phyloP scores from a whole-genome alignment of 345 rosid genomes.

The Odontarrhena argentea region DNA sequence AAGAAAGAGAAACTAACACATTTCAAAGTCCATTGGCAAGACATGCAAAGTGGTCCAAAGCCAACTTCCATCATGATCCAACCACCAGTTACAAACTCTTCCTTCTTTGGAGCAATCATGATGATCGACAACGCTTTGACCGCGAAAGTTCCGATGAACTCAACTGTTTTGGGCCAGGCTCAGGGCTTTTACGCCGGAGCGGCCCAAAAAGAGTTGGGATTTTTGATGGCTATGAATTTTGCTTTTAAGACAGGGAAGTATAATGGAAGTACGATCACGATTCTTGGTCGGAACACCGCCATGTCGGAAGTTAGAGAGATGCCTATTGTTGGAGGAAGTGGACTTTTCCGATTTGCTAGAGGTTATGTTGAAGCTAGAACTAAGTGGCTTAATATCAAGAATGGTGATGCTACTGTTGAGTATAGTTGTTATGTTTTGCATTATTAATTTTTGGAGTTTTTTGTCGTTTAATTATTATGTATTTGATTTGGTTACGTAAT shows the following conservation, averaged over 20 bases:
- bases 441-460: constrained; percentile 44
- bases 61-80: constrained; percentile 53
- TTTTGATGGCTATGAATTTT: constrained; percentile 73
- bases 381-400: constrained; percentile 39
- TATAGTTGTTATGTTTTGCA: constrained; percentile 60
- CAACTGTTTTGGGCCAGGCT: constrained; percentile 66
- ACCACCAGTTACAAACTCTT: constrained; percentile 41
- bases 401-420: constrained; percentile 54
- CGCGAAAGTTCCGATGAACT: constrained; percentile 51
- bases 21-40: constrained; percentile 71
- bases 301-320: constrained; percentile 61
- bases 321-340: constrained; percentile 80
- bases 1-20: constrained; percentile 66
- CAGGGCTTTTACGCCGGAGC: constrained; percentile 73
- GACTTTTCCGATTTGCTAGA: constrained; percentile 73
- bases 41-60: constrained; percentile 52
- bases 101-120: constrained; percentile 51
- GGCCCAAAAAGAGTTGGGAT: constrained; percentile 54
- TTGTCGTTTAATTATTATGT: neutral
- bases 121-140: constrained; percentile 78
- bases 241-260: constrained; percentile 68
- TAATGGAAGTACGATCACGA: constrained; percentile 65
- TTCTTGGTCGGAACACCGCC: constrained; percentile 67
- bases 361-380: constrained; percentile 70
- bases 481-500: constrained; percentile 9